Conservation (phyloP, 2,329 filamentous ascomycete genomes). For the Aspergillus candidus region DNA sequence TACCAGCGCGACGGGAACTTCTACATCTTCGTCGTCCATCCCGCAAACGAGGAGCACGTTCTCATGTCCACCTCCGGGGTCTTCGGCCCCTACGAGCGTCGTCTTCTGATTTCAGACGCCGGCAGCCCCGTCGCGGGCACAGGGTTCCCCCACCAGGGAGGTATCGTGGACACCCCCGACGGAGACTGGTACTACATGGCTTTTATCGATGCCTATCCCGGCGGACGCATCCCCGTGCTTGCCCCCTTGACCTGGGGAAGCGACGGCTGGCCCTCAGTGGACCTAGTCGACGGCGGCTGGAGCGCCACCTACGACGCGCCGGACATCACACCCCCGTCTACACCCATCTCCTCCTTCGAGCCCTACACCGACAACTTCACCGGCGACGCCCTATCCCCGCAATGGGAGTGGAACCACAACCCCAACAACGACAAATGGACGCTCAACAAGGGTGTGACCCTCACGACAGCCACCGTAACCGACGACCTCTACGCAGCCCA, state of each 20-base stretch:
- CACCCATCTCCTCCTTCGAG: conserved; percentile 15
- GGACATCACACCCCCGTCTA: neutral
- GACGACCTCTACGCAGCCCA: conserved; percentile 42
- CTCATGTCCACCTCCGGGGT: conserved; percentile 43
- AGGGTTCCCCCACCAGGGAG: conserved; percentile 51
- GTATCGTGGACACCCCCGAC: conserved; percentile 47
- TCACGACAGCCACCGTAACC: conserved; percentile 49
- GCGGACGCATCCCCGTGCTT: conserved; percentile 52
- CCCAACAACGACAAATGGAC: conserved; percentile 46
- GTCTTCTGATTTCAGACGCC: conserved; percentile 41
- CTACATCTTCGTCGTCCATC: conserved; percentile 49
- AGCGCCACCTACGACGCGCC: conserved; percentile 25
- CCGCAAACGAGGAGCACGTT: conserved; percentile 44
- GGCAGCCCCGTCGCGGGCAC: conserved; percentile 40
- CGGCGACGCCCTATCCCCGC: conserved; percentile 36
- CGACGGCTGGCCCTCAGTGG: conserved; percentile 49
- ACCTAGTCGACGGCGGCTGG: conserved; percentile 44
- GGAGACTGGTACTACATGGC: conserved; percentile 56
- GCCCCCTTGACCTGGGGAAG: conserved; percentile 49
- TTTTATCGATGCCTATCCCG: conserved; percentile 52
- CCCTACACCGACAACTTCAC: conserved; percentile 46
- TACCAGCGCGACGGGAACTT: conserved; percentile 54
- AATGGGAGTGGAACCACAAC: conserved; percentile 61
- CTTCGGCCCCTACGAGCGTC: conserved; percentile 49
- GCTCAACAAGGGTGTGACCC: conserved; percentile 41